These are phyloP conservation scores for Ophiostoma quercus DNA, from an alignment of 2,329 filamentous ascomycete genomes.

Conservation along the genomic window DNA sequence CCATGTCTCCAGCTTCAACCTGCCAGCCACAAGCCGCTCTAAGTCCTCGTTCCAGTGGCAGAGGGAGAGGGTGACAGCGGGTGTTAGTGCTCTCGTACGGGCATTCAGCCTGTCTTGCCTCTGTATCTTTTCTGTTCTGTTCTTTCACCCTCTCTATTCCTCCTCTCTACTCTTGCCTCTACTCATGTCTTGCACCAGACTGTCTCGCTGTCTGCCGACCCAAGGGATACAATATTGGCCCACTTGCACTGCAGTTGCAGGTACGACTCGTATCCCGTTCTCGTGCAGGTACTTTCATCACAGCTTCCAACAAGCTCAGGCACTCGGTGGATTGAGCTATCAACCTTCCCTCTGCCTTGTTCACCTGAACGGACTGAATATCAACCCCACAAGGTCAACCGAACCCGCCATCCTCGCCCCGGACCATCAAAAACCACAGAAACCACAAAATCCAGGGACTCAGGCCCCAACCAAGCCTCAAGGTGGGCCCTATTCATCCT, in stretches of 20 bases:
- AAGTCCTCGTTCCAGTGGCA: not conserved
- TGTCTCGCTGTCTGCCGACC: not conserved
- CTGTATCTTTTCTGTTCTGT: not conserved
- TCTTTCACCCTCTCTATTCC: not conserved
- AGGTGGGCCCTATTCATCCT: not conserved
- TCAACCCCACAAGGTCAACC: not conserved
- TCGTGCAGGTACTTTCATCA: not conserved
- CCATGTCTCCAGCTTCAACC: not conserved
- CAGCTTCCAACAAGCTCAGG: not conserved
- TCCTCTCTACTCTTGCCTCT: not conserved
- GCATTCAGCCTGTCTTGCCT: not conserved
- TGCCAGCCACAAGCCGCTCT: not conserved
- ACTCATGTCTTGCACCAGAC: not conserved
- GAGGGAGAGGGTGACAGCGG: not conserved
- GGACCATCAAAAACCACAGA: not conserved
- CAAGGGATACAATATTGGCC: constrained; percentile 13
- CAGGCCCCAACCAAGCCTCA: not conserved
- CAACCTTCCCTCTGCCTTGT: too few species aligned
- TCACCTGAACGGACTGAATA: not conserved
- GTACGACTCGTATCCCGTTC: not conserved
- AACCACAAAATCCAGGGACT: not conserved
- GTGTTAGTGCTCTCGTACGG: not conserved
- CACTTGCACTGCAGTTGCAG: not conserved
- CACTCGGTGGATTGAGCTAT: too few species aligned
- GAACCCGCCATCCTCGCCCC: not conserved